Conservation (phyloP, 345 rosid species). For the Brassica cretica region DNA sequence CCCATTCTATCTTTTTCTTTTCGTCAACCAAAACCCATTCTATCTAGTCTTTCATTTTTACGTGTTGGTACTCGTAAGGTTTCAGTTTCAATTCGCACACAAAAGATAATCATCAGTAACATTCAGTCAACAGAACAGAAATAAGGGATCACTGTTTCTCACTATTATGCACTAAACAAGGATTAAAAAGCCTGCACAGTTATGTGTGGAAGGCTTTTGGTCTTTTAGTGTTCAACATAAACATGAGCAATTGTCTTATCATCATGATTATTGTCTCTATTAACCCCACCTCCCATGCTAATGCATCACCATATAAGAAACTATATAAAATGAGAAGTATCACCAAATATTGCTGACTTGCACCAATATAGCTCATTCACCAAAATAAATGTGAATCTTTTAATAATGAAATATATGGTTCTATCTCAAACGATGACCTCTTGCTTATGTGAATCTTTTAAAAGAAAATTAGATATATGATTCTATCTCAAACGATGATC, state of each 20-base stretch:
- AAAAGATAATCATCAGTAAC: not conserved
- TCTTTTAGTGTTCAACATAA: slow-evolving; percentile 36
- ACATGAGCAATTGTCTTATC: slow-evolving; percentile 30
- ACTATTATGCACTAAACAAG: not conserved
- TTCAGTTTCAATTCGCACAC: slow-evolving; percentile 2
- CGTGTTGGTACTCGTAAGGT: slow-evolving; percentile 22
- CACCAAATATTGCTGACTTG: slow-evolving; percentile 13
- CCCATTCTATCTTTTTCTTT: slow-evolving; percentile 3
- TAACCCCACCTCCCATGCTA: slow-evolving; percentile 31
- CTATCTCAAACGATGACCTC: slow-evolving; percentile 22
- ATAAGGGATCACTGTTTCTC: not conserved
- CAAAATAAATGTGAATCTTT: not conserved
- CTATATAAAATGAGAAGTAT: not conserved
- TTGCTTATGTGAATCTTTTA: slow-evolving; percentile 5
- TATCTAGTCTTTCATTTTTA: not conserved
- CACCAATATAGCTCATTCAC: slow-evolving; percentile 9
- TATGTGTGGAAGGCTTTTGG: slow-evolving; percentile 30
- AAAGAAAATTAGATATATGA: not conserved
- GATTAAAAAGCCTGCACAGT: slow-evolving; percentile 26
- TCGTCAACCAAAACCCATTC: slow-evolving; percentile 23
- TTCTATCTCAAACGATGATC: slow-evolving; percentile 22
- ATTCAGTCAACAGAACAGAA: not conserved
- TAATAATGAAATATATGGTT: slow-evolving; percentile 2
- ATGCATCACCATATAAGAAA: not conserved
- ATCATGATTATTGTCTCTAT: slow-evolving; percentile 35